Base-by-base conservation (phyloP, 2,329 filamentous ascomycete genomes). In the Chaetomium sp. region DNA sequence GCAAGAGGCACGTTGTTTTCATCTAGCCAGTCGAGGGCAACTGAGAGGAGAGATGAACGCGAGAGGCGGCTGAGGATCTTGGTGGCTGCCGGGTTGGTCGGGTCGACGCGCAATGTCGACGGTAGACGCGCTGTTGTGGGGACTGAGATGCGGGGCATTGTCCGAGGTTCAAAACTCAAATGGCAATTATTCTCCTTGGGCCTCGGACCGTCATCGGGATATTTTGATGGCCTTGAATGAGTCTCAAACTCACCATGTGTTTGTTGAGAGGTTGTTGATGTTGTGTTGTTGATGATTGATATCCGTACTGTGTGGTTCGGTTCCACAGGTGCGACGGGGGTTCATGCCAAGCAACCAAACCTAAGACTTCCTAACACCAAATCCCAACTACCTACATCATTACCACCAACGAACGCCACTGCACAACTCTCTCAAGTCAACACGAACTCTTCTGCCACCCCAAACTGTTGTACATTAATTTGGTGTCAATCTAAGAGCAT, bases 1-100 rank as follows among this genome's bases (percentile, higher is more conserved):
- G 85, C 88, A 21, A 84, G 79, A 4, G 82, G 76, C 49, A 87
- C 80, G 68, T 90, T 88, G 68, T 82, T 80, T 57, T 89, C 85
- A 64, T 89, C 85, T 3, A 96, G 86, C 92, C 92, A 96, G 78
- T 90, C 84, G 25, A 93, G 82, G 0, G 85, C 90, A 9, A 96
- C 83, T 0, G 87, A 85, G 29, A 95, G 78, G 25, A 96, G 83
- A 0, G 90, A 87, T 55, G 87, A 80, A 58, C 92, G 87, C 1
- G 91, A 90, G 21, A 96, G 83, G 62, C 88, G 88, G 66, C 81
- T 83, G 57, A 96, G 82, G 49, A 85, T 82, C 75, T 90, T 92
- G 68, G 84, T 75, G 57, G 92, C 84, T 33, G 87, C 81, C 54
- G 85, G 80, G 73, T 89, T 90, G 65, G 84, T 80, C 9, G 89